Conservation (phyloP, 768 basidiomycete species). For the Termitomyces sp. region DNA sequence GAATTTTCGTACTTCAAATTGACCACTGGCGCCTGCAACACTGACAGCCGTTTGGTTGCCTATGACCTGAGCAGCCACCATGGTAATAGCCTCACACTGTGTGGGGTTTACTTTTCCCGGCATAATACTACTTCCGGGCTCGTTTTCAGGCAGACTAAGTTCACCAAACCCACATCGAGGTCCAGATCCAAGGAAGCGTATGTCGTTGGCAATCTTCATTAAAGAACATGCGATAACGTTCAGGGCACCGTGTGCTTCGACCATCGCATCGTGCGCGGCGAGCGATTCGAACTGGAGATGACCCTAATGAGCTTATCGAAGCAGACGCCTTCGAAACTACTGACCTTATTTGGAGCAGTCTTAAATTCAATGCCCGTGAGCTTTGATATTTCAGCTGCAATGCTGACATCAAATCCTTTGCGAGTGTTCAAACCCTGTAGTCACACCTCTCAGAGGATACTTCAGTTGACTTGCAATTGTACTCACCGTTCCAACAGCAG, state of each 20-base stretch:
- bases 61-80: constrained; percentile 98
- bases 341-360: constrained; percentile 96
- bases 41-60: constrained; percentile 94
- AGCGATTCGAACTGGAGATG: constrained; percentile 85
- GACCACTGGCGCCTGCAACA: constrained; percentile 90
- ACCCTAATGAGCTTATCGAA: constrained; percentile 1
- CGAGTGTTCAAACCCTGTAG: constrained; percentile 90
- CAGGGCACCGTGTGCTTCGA: constrained; percentile 94
- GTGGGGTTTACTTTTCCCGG: constrained; percentile 99
- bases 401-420: constrained; percentile 92
- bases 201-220: constrained; percentile 99
- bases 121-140: constrained; percentile 99
- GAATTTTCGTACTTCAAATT: constrained; percentile 77
- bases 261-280: constrained; percentile 96
- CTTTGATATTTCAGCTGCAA: constrained; percentile 88
- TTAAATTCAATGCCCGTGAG: constrained; percentile 87
- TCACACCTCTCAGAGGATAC: background rate
- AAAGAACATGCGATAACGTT: constrained; percentile 95
- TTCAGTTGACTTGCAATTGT: background rate
- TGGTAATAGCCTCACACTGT: constrained; percentile 97
- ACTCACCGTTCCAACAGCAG: constrained; percentile 94
- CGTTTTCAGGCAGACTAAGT: constrained; percentile 92
- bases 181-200: constrained; percentile 95
- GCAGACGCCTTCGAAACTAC: background rate
- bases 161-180: constrained; percentile 98